Base-by-base conservation (phyloP, 2,329 filamentous ascomycete species). In the Alternaria dauci region DNA sequence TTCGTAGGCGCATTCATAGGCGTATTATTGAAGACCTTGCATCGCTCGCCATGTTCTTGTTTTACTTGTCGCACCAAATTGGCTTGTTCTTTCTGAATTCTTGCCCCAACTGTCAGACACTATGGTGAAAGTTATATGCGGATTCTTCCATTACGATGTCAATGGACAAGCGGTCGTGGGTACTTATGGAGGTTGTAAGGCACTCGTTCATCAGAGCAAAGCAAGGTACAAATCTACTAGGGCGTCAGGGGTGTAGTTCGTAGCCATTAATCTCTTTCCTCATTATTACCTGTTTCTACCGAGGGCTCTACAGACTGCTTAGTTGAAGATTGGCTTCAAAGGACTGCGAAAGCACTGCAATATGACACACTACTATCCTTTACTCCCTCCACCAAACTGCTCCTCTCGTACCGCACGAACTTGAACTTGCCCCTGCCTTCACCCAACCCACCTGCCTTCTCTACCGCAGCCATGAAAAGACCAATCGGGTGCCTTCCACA, bases 401-500 rank as follows among this genome's bases (percentile, higher is more conserved):
- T 99, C 61, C 94, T 87, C 75, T 97, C 89, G 78, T 99, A 99
- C 71, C 91, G 85, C 57, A 97, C 85, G 71, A 98, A 93, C 69
- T 86, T 88, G 78, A 98, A 96, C 53, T 77, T 83, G 4, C 87
- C 83, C 59, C 79, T 79, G 67, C 67, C 72, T 54, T 96, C 92
- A 2, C 23, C 67, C 71, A 71, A 63, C 50, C 60, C 77, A 74
- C 55, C 69, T 56, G 59, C 80, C 50, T 84, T 80, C 80, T 97
- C 94, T 61, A 98, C 79, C 0, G 91, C 93, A 0, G 94, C 93
- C 92, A 99, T 93, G 38, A 91, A 86, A 4, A 98, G 90, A 0
- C 95, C 94, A 70, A 99, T 98, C 0, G 95, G 95, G 81, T 99
- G 95, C 50, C 94, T 85, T 4, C 95, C 95, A 73, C 95, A 99